Base-by-base conservation (phyloP, 2,329 filamentous ascomycete species). In the Penicillium olsonii region DNA sequence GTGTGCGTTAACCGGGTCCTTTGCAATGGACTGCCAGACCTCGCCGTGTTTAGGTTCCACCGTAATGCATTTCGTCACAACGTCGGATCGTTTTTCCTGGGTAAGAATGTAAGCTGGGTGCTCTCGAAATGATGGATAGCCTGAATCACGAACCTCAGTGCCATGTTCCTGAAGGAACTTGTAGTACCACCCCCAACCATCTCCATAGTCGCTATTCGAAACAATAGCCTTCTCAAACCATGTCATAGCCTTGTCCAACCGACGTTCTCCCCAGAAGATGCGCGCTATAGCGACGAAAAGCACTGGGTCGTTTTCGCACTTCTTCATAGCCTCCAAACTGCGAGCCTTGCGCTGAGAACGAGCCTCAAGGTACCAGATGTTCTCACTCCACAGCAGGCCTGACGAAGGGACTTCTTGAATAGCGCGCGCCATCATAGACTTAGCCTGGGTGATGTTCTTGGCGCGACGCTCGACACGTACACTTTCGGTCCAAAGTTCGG, bases 151-250 rank as follows among this genome's bases (percentile, higher is more conserved):
- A 66, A 79, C 77, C 57, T 90, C 87, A 5, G 91, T 96, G 9
- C 94, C 95, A 73, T 99, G 92, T 77, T 96, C 90, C 59, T 85
- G 69, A 57, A 97, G 67, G 69, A 97, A 99, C 70, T 92, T 92
- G 71, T 91, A 94, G 71, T 96, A 99, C 92, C 92, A 99, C 17
- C 91, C 92, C 95, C 95, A 99, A 10, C 85, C 88, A 75, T 99
- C 95, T 42, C 94, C 94, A 42, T 84, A 76, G 68, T 97, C 92
- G 29, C 87, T 84, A 65, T 99, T 91, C 11, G 94, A 77, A 45
- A 96, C 79, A 48, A 96, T 85, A 0, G 94, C 94, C 73, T 95
- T 96, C 73, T 96, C 91, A 70, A 99, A 99, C 94, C 94, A 99
- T 57, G 84, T 92, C 71, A 92, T 88, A 2, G 94, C 92, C 71